Evolutionary conservation across 1,284 basidiomycete species (phyloP).

Genomic region (Melampsora americana): DNA sequence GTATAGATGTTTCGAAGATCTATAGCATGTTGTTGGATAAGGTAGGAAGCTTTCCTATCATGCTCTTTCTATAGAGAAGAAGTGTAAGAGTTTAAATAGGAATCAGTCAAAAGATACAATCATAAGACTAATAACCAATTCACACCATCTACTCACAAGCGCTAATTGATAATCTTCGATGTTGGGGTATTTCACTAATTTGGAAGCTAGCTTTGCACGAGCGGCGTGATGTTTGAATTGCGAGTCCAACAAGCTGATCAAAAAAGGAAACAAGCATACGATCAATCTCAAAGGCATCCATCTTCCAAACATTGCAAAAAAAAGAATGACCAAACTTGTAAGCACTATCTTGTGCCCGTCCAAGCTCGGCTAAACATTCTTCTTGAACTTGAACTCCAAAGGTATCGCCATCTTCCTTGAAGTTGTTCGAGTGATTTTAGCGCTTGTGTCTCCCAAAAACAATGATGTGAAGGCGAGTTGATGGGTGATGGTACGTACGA

Average conservation of each 20-base stretch:
- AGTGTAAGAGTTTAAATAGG: background rate
- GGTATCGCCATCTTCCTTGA: conserved; percentile 37
- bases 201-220: conserved; percentile 41
- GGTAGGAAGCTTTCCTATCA: conserved; percentile 69
- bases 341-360: conserved; percentile 39
- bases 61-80: conserved; percentile 69
- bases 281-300: background rate
- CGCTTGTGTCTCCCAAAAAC: background rate
- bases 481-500: conserved; percentile 13
- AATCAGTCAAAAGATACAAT: background rate
- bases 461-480: background rate
- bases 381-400: conserved; percentile 43
- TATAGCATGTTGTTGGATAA: conserved; percentile 65
- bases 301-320: background rate
- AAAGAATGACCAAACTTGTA: conserved; percentile 24
- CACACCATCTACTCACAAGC: conserved; percentile 26
- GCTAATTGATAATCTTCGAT: conserved; percentile 43
- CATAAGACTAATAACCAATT: background rate
- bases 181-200: conserved; percentile 37
- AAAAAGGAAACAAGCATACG: background rate
- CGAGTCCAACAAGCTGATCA: conserved; percentile 24
- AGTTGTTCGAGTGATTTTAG: background rate
- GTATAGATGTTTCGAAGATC: conserved; percentile 73
- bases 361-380: conserved; percentile 40
- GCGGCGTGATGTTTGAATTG: conserved; percentile 39